phyloP scores from a whole-genome alignment of 2,329 filamentous ascomycete genomes.

The Ilyonectria destructans region DNA sequence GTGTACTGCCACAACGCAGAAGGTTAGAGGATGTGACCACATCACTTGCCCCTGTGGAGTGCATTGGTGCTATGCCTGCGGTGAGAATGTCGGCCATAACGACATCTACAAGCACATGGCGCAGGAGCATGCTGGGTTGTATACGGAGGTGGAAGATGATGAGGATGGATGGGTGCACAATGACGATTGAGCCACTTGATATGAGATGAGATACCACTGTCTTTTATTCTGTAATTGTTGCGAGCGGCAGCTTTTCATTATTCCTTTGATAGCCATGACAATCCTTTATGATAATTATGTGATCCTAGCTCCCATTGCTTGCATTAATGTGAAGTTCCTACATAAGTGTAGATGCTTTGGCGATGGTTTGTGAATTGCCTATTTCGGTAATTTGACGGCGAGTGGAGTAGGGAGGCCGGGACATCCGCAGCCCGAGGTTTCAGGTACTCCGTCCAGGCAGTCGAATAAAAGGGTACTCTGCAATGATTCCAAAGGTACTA shows the following conservation, averaged over 20 bases:
- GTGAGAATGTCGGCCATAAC: slow-evolving; percentile 43
- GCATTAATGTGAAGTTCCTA: background rate
- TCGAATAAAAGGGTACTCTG: background rate
- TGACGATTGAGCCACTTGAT: background rate
- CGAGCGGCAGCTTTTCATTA: too few species aligned
- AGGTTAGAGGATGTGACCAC: slow-evolving; percentile 58
- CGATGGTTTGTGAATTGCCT: background rate
- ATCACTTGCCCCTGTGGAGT: slow-evolving; percentile 56
- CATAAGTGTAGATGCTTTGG: too few species aligned
- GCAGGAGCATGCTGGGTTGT: slow-evolving; percentile 53
- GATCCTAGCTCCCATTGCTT: too few species aligned
- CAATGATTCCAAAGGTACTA: background rate
- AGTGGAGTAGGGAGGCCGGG: background rate
- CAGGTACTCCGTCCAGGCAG: background rate
- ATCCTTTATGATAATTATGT: too few species aligned
- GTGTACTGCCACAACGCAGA: slow-evolving; percentile 57
- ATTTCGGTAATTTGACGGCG: slow-evolving; percentile 1
- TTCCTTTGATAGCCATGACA: background rate
- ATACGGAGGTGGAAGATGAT: slow-evolving; percentile 37
- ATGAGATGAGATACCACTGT: slow-evolving; percentile 24
- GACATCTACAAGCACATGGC: slow-evolving; percentile 59
- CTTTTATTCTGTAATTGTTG: slow-evolving; percentile 5
- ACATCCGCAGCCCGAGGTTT: too few species aligned
- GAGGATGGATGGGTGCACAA: slow-evolving; percentile 34
- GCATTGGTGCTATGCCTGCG: slow-evolving; percentile 62